These are phyloP conservation scores for Chlorella sp. DNA, from an alignment of 139 green algal genomes.

Conservation along the genomic window DNA sequence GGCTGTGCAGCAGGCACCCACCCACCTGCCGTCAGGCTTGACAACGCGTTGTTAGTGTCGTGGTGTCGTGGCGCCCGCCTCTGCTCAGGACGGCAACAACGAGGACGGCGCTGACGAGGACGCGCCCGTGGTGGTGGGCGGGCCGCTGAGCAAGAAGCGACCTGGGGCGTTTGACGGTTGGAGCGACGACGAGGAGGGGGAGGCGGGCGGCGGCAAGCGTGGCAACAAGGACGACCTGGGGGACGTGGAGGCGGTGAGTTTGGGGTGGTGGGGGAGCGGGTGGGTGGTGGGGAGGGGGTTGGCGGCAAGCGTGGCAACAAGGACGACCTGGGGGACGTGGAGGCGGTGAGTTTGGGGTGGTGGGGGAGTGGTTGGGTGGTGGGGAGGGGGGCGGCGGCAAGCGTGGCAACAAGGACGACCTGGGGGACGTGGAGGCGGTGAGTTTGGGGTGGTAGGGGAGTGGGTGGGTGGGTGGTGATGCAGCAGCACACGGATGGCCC, in stretches of 20 bases:
- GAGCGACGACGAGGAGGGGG: conserved; percentile 5
- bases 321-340: too few species aligned
- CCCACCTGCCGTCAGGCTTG: too few species aligned
- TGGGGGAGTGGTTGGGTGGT: too few species aligned
- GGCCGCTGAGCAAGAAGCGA: not conserved
- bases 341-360: conserved; percentile 20
- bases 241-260: conserved; percentile 23
- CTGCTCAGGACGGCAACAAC: not conserved
- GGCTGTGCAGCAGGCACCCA: too few species aligned
- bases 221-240: too few species aligned
- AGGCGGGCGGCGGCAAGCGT: not conserved
- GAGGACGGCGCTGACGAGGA: conserved; percentile 33
- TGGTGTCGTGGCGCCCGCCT: too few species aligned
- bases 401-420: too few species aligned
- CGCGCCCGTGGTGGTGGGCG: conserved; percentile 12
- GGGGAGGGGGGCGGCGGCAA: not conserved
- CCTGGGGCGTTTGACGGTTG: not conserved
- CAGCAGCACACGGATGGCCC: too few species aligned
- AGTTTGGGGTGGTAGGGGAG: too few species aligned
- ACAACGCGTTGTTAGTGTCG: too few species aligned
- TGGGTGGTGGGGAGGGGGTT: not conserved
- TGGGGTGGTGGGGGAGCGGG: too few species aligned
- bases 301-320: conserved; percentile 2
- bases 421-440: conserved; percentile 25
- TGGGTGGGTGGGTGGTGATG: too few species aligned